These are phyloP conservation scores for Eucalyptus paniculata DNA, from an alignment of 345 rosid genomes.

Conservation along the genomic window DNA sequence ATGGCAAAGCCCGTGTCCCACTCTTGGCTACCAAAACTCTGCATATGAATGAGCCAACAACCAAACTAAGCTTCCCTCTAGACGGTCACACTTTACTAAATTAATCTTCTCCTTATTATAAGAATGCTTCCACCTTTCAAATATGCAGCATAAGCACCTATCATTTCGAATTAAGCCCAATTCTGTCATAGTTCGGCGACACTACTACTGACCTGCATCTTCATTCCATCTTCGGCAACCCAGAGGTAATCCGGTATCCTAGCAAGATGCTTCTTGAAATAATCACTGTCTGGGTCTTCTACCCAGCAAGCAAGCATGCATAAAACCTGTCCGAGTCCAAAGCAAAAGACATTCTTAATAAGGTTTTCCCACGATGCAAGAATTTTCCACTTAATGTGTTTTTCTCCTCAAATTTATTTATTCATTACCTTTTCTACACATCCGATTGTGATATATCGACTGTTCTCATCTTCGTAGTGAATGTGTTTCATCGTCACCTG, in stretches of 20 bases:
- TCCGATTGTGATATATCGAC: constrained; percentile 26
- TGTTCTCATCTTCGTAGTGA: constrained; percentile 28
- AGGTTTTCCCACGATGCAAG: neutral
- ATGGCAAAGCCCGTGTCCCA: constrained; percentile 45
- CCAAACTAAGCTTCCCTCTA: neutral
- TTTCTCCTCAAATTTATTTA: neutral
- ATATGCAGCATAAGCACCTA: neutral
- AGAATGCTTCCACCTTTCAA: neutral
- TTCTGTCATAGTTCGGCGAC: neutral
- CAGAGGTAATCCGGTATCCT: constrained; percentile 41
- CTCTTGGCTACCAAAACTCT: constrained; percentile 48
- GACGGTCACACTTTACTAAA: neutral
- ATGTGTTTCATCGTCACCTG: constrained; percentile 13
- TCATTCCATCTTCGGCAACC: constrained; percentile 67
- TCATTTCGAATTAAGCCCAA: neutral
- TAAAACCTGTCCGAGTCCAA: constrained; percentile 13
- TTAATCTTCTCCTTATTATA: neutral
- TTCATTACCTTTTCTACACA: constrained; percentile 16
- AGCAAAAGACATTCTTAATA: neutral
- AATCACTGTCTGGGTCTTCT: constrained; percentile 45
- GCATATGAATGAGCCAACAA: neutral
- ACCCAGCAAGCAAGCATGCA: constrained; percentile 63
- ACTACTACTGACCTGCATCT: constrained; percentile 23
- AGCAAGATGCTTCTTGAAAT: constrained; percentile 45
- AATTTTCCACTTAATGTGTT: neutral